Evolutionary conservation across 441 rosid genomes (phyloP), one percentile per base, ranked within the genome.

Genomic region (Manihot esculenta): DNA sequence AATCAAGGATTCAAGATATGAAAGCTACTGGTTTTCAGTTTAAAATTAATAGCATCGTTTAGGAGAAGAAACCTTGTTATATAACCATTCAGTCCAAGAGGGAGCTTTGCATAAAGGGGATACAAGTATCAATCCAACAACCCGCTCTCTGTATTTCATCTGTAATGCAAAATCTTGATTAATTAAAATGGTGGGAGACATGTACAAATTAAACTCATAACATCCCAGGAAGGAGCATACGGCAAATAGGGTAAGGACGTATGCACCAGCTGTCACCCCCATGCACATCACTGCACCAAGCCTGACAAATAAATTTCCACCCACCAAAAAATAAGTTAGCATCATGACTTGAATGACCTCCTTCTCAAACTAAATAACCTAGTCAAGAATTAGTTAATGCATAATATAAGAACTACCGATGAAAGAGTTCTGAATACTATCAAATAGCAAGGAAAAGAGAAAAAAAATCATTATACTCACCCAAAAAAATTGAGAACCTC

Each of bases 261-360:
- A 91, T 11, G 98, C 98, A 79, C 98, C 98, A 17, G 96, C 94
- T 41, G 89, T 87, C 76, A 89, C 96, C 71, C 98, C 98, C 94
- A 93, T 85, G 75, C 98, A 93, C 97, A 89, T 91, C 17, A 93
- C 98, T 41, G 91, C 80, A 76, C 94, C 97, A 62, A 93, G 96
- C 77, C 98, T 93, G 75, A 53, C 63, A 62, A 56, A 57, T 20
- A 60, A 70, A 69, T 45, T n/a, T 78, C 51, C 68, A 71, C 30
- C 54, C 72, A 74, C 66, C 76, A 42, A 76, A 63, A 68, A 70
- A 66, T 21, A 64, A 26, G 69, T 54, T 68, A 62, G 38, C 27
- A 68, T 50, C 62, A 53, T 26, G 10, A 42, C 7, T 42, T 18
- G 26, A 17, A 18, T 26, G 42, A 42, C 20, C 44, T 23, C 38